phyloP scores from a whole-genome alignment of 2,329 filamentous ascomycete genomes.

The Pezicula carpinea region DNA sequence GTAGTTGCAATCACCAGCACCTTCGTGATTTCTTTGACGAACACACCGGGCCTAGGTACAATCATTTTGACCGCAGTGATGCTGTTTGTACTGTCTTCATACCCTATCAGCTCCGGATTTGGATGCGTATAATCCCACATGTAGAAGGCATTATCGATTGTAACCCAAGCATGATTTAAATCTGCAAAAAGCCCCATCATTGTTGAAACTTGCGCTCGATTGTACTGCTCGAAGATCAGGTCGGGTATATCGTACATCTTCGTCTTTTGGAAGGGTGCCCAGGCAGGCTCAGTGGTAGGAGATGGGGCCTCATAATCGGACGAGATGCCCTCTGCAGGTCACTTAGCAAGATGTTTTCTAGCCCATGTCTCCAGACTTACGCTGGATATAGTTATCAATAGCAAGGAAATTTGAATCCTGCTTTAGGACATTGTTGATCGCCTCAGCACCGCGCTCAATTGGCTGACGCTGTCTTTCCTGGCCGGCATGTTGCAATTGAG shows the following conservation, averaged over 20 bases:
- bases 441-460: conserved; percentile 74
- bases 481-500: conserved; percentile 33
- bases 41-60: conserved; percentile 79
- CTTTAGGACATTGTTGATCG: conserved; percentile 74
- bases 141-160: conserved; percentile 93
- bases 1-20: conserved; percentile 86
- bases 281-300: conserved; percentile 54
- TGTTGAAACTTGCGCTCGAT: conserved; percentile 81
- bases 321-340: conserved; percentile 69
- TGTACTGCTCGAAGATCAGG: conserved; percentile 87
- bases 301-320: conserved; percentile 82
- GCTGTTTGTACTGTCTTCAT: conserved; percentile 80
- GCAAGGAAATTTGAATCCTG: conserved; percentile 81
- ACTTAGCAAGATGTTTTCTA: conserved; percentile 20
- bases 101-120: conserved; percentile 88
- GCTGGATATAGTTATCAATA: conserved; percentile 81
- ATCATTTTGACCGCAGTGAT: conserved; percentile 91
- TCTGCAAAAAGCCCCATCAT: conserved; percentile 93
- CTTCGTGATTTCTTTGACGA: conserved; percentile 79
- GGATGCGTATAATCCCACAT: conserved; percentile 95
- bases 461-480: conserved; percentile 55
- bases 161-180: conserved; percentile 91
- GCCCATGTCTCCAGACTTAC: conserved; percentile 49
- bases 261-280: conserved; percentile 85
- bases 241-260: conserved; percentile 89